Base-by-base conservation (phyloP, 2,329 filamentous ascomycete species). In the Hawksworthiomyces lignivorus region DNA sequence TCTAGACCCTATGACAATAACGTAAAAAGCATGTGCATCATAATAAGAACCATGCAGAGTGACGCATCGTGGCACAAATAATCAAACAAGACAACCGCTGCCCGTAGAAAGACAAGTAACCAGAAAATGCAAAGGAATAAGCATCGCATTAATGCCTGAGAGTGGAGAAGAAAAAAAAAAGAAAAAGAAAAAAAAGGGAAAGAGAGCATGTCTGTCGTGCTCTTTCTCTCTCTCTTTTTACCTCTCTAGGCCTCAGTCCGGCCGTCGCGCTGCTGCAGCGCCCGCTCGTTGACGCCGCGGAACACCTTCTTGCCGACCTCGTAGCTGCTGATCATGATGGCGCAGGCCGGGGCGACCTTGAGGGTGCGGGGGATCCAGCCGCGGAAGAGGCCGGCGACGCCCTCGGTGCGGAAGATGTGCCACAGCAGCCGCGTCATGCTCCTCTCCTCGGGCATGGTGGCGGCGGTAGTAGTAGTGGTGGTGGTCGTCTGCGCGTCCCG, bases 301-400 rank as follows among this genome's bases (percentile, higher is more conserved):
- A 94, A 94, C 59, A 84, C 81, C 61, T 85, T 82, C 72, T 98
- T 98, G 38, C 92, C 89, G 28, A 97, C 77, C 62, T 98, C 92
- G 61, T 97, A 98, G 58, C 84, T 95, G 59, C 87, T 94, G 58
- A 98, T 97, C 92, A 98, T 98, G 59, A 98, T 97, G 21, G 92
- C 92, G 63, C 92, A 98, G 0, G 90, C 87, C 1, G 92, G 92
- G 1, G 92, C 90, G 5, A 98, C 89, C 61, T 97, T 97, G 47
- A 97, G 69, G 51, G 87, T 94, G 29, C 92, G 74, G 0, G 92
- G 88, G 19, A 87, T 82, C 87, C 89, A 96, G 32, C 92, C 92
- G 53, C 73, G 85, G 76, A 94, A 97, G 5, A 98, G 67, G 0
- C 92, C 92, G 1, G 75, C 59, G 14, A 80, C 59, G 2, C 92